phyloP scores from a whole-genome alignment of 345 rosid species.

The Syzygium aromaticum region DNA sequence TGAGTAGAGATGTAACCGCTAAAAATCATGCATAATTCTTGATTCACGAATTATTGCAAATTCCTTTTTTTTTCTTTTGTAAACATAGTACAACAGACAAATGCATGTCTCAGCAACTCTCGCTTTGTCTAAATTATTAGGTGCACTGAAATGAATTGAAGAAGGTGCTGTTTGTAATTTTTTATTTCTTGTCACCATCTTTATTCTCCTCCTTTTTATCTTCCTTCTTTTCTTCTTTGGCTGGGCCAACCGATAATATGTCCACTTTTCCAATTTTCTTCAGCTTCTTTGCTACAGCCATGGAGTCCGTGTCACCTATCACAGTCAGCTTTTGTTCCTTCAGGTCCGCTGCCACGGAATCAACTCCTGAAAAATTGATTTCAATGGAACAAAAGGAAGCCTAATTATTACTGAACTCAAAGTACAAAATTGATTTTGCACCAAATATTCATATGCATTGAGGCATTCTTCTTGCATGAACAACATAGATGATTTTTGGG shows the following conservation, averaged over 20 bases:
- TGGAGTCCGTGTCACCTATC: conserved; percentile 18
- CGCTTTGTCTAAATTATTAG: background rate
- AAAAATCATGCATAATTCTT: background rate
- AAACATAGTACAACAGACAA: background rate
- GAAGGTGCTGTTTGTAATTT: background rate
- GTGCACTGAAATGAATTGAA: background rate
- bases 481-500: background rate
- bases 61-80: background rate
- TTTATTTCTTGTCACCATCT: background rate
- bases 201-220: background rate
- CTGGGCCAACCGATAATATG: conserved; percentile 13
- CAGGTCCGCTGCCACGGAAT: conserved; percentile 17
- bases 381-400: background rate
- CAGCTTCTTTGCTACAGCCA: conserved; percentile 16
- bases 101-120: background rate
- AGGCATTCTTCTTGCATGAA: background rate
- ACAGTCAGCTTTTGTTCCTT: conserved; percentile 1
- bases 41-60: background rate
- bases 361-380: conserved; percentile 14
- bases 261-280: conserved; percentile 26
- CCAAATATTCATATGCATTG: background rate
- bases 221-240: conserved; percentile 17
- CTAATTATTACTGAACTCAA: background rate
- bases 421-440: background rate
- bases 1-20: background rate